These are phyloP conservation scores for Tetraselmis striata DNA, from an alignment of 139 green algal species.

Conservation along the genomic window DNA sequence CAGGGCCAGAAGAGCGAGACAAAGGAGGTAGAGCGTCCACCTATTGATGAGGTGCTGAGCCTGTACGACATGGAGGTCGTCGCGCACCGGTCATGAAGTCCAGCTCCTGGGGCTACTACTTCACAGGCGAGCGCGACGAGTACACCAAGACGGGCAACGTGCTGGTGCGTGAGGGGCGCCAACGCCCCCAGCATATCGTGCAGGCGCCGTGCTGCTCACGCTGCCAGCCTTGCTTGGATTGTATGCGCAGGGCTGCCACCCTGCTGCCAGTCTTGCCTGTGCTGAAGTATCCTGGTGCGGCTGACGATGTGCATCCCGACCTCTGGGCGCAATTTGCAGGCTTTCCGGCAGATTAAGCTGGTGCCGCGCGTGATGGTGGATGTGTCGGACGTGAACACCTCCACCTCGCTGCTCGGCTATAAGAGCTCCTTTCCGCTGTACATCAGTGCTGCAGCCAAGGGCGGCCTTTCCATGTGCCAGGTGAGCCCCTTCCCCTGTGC, in stretches of 20 bases:
- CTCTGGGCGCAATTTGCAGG: too few species aligned
- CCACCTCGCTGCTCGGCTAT: conserved; percentile 5
- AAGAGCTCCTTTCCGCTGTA: conserved; percentile 8
- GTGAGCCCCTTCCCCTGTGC: not conserved
- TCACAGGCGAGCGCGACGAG: conserved; percentile 8
- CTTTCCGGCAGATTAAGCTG: conserved; percentile 7
- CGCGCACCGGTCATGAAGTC: conserved; percentile 12
- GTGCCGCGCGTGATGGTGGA: conserved; percentile 11
- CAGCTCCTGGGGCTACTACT: conserved; percentile 13
- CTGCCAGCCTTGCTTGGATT: too few species aligned
- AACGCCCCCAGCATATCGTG: not conserved
- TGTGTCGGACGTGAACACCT: conserved; percentile 3
- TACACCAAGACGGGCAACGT: conserved; percentile 4
- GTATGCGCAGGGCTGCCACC: too few species aligned
- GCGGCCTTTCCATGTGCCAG: conserved; percentile 3
- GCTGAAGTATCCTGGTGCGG: too few species aligned
- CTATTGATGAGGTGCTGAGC: conserved; percentile 8
- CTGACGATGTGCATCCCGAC: too few species aligned
- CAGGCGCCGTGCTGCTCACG: too few species aligned
- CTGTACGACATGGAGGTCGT: conserved; percentile 20
- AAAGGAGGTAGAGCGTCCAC: conserved; percentile 4
- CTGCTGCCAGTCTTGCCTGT: too few species aligned
- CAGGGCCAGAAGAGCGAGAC: not conserved
- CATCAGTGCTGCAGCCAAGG: conserved; percentile 13
- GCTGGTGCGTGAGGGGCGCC: not conserved